phyloP scores from a whole-genome alignment of 1,284 basidiomycete genomes.

The Mycena sp. region DNA sequence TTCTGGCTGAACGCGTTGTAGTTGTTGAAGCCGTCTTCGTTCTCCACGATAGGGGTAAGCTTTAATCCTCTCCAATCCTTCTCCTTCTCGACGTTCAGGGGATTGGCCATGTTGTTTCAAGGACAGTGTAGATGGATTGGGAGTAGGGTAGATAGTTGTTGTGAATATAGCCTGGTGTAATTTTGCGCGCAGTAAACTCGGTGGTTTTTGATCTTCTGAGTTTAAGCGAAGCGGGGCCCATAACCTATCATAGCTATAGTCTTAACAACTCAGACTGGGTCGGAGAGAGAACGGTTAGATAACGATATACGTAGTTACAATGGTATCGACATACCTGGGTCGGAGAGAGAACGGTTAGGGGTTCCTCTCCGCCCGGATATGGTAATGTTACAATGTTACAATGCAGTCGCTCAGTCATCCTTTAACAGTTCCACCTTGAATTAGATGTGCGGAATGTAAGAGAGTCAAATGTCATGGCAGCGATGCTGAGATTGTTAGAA shows the following conservation, averaged over 20 bases:
- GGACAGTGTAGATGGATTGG: neutral
- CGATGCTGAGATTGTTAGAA: too few relatives aligned
- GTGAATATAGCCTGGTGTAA: neutral
- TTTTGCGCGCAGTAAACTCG: neutral
- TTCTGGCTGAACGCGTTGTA: conserved; percentile 22
- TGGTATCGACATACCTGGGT: neutral
- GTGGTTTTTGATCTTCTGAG: neutral
- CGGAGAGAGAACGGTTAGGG: too few relatives aligned
- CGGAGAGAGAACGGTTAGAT: neutral
- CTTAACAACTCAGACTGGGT: neutral
- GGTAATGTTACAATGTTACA: too few relatives aligned
- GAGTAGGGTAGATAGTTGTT: neutral
- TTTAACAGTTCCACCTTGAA: too few relatives aligned
- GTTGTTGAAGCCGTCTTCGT: conserved; percentile 16
- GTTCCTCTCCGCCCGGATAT: too few relatives aligned
- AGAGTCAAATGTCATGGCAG: too few relatives aligned
- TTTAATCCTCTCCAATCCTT: conserved; percentile 16
- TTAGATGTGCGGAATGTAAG: too few relatives aligned
- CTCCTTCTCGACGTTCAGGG: neutral
- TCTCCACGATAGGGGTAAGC: conserved; percentile 10
- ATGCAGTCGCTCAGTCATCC: too few relatives aligned
- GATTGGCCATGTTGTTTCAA: neutral
- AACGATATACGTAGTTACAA: neutral
- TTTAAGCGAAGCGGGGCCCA: neutral
- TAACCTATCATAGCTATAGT: conserved; percentile 4